phyloP scores from a whole-genome alignment of 495 filamentous ascomycete genomes.

The Stereocaulon alpinum region DNA sequence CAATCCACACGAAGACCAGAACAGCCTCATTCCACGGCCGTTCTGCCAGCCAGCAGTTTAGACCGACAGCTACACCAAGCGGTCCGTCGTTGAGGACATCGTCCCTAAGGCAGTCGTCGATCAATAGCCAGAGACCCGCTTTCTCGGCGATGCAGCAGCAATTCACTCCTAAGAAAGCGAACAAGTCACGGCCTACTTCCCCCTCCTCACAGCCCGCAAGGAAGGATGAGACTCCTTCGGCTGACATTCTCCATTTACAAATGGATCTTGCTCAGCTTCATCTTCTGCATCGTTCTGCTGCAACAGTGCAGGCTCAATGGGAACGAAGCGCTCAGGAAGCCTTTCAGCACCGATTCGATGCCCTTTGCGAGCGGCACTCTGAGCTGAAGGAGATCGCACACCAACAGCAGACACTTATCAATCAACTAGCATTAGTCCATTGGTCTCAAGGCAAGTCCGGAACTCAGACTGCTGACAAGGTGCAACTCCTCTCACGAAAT shows the following conservation, averaged over 20 bases:
- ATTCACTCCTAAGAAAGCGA: conserved; percentile 54
- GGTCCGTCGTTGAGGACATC: not conserved
- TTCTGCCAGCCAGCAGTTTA: conserved; percentile 18
- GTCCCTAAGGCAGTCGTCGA: conserved; percentile 7
- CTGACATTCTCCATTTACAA: conserved; percentile 54
- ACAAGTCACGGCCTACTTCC: conserved; percentile 37
- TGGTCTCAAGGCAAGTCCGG: conserved; percentile 33
- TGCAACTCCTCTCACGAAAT: conserved; percentile 35
- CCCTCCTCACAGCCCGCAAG: conserved; percentile 13
- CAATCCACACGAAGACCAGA: not conserved
- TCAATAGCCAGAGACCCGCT: conserved; percentile 36
- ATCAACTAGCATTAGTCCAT: conserved; percentile 30
- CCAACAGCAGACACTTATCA: conserved; percentile 31
- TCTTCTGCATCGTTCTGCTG: conserved; percentile 47
- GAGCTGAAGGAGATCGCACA: conserved; percentile 30
- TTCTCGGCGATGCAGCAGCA: conserved; percentile 63
- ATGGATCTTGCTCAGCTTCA: conserved; percentile 64
- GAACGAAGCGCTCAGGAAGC: conserved; percentile 26
- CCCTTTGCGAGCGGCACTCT: conserved; percentile 30
- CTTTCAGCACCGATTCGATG: conserved; percentile 33
- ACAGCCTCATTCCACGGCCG: conserved; percentile 11
- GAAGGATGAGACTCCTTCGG: conserved; percentile 31
- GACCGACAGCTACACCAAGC: conserved; percentile 4
- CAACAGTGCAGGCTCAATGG: conserved; percentile 31
- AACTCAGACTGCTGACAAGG: conserved; percentile 32